phyloP scores from a whole-genome alignment of 1,284 basidiomycete species.

The Ceratobasidium sp. region DNA sequence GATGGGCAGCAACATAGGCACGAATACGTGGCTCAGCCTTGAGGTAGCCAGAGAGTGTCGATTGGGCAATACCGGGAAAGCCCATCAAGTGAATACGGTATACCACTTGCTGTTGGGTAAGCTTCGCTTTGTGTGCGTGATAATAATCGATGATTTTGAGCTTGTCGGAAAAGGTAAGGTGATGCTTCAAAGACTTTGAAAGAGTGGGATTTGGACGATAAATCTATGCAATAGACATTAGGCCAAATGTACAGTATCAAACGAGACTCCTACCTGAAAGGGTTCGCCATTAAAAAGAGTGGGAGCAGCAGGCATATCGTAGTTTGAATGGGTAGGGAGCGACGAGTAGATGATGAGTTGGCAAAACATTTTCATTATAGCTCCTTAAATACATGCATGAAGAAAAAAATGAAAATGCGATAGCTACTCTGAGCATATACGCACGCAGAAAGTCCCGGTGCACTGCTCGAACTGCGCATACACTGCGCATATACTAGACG shows the following conservation, averaged over 20 bases:
- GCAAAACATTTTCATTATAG: neutral
- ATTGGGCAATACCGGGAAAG: neutral
- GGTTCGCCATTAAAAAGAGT: neutral
- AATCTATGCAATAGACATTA: too few species aligned
- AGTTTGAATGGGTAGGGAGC: neutral
- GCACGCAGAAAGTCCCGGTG: neutral
- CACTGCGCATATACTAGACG: too few species aligned
- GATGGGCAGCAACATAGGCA: neutral
- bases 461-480: neutral
- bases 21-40: neutral
- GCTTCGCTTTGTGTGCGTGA: neutral
- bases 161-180: neutral
- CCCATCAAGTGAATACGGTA: neutral
- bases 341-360: neutral
- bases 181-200: too few species aligned
- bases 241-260: too few species aligned
- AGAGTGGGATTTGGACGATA: neutral
- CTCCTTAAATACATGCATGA: neutral
- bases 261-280: neutral
- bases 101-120: neutral
- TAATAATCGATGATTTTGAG: constrained; percentile 6
- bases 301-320: neutral
- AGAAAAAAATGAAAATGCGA: neutral
- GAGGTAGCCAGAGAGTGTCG: neutral
- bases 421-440: neutral